Evolutionary conservation across 1,284 basidiomycete genomes (phyloP), one percentile per base, ranked within the genome.

Genomic region (Apiotrichum akiyoshidainum): DNA sequence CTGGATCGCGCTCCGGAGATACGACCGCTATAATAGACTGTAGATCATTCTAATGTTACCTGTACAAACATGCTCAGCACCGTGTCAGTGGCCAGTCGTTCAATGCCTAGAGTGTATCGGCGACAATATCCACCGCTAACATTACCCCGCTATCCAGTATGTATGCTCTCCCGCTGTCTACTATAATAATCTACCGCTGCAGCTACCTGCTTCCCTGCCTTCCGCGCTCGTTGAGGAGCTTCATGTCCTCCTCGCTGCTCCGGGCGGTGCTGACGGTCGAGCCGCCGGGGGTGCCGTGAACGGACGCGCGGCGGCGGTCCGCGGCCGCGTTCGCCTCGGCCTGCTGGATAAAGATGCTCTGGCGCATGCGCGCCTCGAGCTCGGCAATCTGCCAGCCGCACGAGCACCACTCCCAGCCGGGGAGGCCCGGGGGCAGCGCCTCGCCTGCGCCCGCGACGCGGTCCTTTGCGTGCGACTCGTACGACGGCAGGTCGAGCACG

Each of bases 341-440:
- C 26, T 31, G 26, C 26, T 31, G 26, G 26, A 31, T 31, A 7
- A 31, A 31, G 37, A 40, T 26, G 37, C 48, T 40, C 48, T 39
- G 35, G 12, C 58, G 55, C 60, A 68, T 68, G 47, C 68, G 61
- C 52, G 58, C 60, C 48, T 68, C 68, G 55, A 71, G 62, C 54
- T 68, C 59, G 45, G 68, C 69, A 19, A 68, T 55, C 57, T 63
- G 62, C 48, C 59, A 58, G 2, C 69, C 69, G 55, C 69, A 71
- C 11, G 69, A 68, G 54, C 69, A 71, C 48, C 58, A 59, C 21
- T 60, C 53, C 65, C 65, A 65, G 9, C 40, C 51, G 2, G 31
- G 40, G 14, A 50, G 48, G 11, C 48, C 48, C 3, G 48, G 10
- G 12, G 48, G 48, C 35, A 40, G 35, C 37, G 13, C 33, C 33